Percentiles rank a stretch among this genome's conserved stretches.
Conservation (phyloP, 2,329 filamentous ascomycete genomes). For the Xylariales sp. region DNA sequence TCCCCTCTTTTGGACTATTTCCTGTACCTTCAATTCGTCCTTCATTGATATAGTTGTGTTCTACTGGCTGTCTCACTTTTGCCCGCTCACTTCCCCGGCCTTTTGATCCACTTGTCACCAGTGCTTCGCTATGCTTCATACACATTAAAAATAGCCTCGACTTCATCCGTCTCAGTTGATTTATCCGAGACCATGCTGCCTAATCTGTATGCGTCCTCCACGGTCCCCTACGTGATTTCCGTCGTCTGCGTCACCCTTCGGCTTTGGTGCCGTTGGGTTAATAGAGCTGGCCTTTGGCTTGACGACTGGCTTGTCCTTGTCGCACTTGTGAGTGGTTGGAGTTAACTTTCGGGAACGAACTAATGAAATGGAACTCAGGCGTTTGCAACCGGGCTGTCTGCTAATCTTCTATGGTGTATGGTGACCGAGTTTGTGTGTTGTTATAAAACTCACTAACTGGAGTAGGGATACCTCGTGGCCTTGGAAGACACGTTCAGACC, state of each 20-base stretch:
- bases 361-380: slow-evolving; percentile 2
- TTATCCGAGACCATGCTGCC: slow-evolving; percentile 17
- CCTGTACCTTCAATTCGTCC: too few relatives aligned
- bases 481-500: slow-evolving; percentile 26
- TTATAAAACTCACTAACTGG: neutral
- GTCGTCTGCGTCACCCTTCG: slow-evolving; percentile 20
- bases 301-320: slow-evolving; percentile 30
- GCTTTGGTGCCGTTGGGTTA: slow-evolving; percentile 29
- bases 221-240: slow-evolving; percentile 7
- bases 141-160: neutral
- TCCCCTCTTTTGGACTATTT: too few relatives aligned
- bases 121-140: neutral
- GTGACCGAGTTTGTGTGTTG: neutral
- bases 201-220: slow-evolving; percentile 26
- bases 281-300: slow-evolving; percentile 17
- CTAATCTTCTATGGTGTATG: slow-evolving; percentile 20
- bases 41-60: too few relatives aligned
- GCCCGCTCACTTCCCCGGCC: too few relatives aligned
- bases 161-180: slow-evolving; percentile 7
- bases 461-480: slow-evolving; percentile 24
- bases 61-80: too few relatives aligned
- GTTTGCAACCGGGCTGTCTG: slow-evolving; percentile 15
- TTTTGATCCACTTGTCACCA: too few relatives aligned
- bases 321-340: slow-evolving; percentile 11
- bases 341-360: neutral